A percentile compares a stretch with the other conserved stretches of the same genome.
Evolutionary conservation across 345 rosid species (phyloP).

Genomic region (Aquilaria sinensis): DNA sequence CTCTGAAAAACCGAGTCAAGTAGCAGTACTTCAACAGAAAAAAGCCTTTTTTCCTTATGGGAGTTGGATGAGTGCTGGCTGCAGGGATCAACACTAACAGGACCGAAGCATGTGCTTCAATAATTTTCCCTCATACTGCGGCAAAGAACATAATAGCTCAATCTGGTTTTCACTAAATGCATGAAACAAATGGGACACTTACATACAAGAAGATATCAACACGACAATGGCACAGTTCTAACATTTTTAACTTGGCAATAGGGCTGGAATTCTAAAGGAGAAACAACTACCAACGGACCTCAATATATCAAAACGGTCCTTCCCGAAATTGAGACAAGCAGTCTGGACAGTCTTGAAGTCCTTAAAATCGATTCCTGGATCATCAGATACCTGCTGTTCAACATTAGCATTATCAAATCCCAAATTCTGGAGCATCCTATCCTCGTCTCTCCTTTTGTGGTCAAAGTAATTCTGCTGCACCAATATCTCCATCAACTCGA

Average conservation of each 20-base stretch:
- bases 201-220: background rate
- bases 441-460: slow-evolving; percentile 68
- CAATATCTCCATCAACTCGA: slow-evolving; percentile 82
- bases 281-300: slow-evolving; percentile 41
- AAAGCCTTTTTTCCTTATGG: no score
- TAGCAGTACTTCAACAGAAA: slow-evolving; percentile 1
- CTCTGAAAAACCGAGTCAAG: slow-evolving; percentile 23
- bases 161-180: background rate
- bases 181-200: background rate
- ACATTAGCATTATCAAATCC: slow-evolving; percentile 43
- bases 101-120: background rate
- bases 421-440: slow-evolving; percentile 41
- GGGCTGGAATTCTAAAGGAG: background rate
- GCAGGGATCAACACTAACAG: background rate
- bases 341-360: slow-evolving; percentile 73
- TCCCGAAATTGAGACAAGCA: slow-evolving; percentile 88
- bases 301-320: slow-evolving; percentile 91
- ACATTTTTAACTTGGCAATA: no score
- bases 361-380: slow-evolving; percentile 46
- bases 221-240: background rate
- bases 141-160: no score
- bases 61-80: no score
- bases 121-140: no score
- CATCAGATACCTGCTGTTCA: slow-evolving; percentile 20
- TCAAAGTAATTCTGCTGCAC: slow-evolving; percentile 92